Conservation (phyloP, 139 green algal genomes). For the Tetratostichococcus sp. region DNA sequence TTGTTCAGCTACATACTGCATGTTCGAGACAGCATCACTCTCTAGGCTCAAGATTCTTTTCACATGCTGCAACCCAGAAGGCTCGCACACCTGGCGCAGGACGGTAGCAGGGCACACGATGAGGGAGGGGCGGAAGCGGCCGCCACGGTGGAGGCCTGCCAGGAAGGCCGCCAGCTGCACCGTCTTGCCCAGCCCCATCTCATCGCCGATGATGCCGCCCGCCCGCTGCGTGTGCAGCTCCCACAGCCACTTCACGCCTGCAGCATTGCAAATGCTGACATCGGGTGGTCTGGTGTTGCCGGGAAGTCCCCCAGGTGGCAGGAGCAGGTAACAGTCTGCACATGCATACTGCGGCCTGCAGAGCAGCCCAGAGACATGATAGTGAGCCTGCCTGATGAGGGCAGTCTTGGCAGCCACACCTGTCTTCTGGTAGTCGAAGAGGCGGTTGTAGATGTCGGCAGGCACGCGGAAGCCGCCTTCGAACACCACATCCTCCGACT, state of each 20-base stretch:
- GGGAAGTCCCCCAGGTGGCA: no score
- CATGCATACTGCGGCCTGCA: no score
- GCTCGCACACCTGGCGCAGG: slow-evolving; percentile 47
- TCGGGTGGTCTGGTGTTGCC: no score
- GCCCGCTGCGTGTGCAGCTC: slow-evolving; percentile 90
- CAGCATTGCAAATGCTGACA: neutral
- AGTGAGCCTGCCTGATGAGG: no score
- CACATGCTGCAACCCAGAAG: no score
- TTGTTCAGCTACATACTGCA: no score
- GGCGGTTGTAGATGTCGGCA: slow-evolving; percentile 44
- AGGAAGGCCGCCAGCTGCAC: slow-evolving; percentile 74
- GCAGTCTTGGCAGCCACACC: slow-evolving; percentile 16
- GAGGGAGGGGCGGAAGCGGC: slow-evolving; percentile 72
- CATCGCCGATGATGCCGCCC: slow-evolving; percentile 93
- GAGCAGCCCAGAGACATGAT: no score
- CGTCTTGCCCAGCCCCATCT: slow-evolving; percentile 74
- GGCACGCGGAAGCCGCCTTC: slow-evolving; percentile 62
- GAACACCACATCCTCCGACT: slow-evolving; percentile 50
- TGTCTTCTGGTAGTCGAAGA: slow-evolving; percentile 94
- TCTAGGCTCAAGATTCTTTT: no score
- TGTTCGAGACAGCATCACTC: no score
- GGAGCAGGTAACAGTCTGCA: neutral
- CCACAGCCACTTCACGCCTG: slow-evolving; percentile 94
- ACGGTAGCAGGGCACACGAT: slow-evolving; percentile 92
- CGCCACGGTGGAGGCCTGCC: slow-evolving; percentile 66